phyloP scores from a whole-genome alignment of 2,329 filamentous ascomycete genomes.

The Penicillium italicum region DNA sequence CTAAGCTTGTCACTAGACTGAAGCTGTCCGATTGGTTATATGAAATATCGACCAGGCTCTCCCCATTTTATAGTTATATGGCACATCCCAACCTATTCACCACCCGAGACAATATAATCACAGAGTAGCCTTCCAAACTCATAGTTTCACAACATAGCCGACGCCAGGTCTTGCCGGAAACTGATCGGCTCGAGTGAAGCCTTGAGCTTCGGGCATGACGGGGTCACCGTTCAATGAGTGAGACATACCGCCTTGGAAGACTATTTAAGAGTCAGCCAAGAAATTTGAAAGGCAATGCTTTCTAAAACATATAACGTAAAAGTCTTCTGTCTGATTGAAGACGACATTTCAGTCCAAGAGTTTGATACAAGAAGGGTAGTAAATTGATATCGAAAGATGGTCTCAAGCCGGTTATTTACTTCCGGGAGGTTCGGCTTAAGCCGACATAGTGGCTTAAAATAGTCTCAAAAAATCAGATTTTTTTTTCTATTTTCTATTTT shows the following conservation, averaged over 20 bases:
- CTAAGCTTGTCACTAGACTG: background rate
- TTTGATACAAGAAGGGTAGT: background rate
- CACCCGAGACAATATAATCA: background rate
- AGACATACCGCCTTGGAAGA: slow-evolving; percentile 8
- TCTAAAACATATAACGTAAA: background rate
- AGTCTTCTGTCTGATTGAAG: background rate
- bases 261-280: background rate
- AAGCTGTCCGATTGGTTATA: background rate
- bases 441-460: background rate
- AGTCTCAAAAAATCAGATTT: background rate
- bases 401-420: background rate
- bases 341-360: background rate
- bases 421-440: background rate
- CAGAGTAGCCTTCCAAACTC: background rate
- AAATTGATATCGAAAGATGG: background rate
- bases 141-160: background rate
- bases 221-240: slow-evolving; percentile 2
- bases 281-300: background rate
- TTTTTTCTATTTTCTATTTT: background rate
- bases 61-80: background rate
- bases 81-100: background rate
- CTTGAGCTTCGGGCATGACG: background rate
- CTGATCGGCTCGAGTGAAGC: background rate
- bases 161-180: background rate
- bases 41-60: background rate